Evolutionary conservation across 768 basidiomycete genomes (phyloP).

Genomic region (Kwoniella heveanensis): DNA sequence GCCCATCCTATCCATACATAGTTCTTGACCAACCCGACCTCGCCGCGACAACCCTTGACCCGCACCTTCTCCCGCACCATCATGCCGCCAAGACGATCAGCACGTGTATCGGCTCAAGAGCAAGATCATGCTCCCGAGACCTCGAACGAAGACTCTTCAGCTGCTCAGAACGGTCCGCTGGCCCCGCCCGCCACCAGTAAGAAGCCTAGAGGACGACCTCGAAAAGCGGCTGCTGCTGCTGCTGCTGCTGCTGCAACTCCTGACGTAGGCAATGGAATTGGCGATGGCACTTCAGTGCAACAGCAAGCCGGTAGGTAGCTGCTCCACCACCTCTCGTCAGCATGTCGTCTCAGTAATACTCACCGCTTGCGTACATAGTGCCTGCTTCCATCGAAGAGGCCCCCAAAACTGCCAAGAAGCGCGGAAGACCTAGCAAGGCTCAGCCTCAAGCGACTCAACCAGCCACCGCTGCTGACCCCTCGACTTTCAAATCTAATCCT

Average conservation of each 20-base stretch:
- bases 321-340: no score
- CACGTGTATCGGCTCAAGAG: constrained; percentile 9
- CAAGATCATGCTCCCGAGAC: background rate
- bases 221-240: constrained; percentile 6
- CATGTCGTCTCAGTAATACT: no score
- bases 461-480: no score
- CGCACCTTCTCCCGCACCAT: no score
- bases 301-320: no score
- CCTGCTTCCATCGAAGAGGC: no score
- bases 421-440: background rate
- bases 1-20: no score
- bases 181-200: constrained; percentile 4
- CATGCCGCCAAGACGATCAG: constrained; percentile 15
- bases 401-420: background rate
- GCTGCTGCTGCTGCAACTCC: no score
- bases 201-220: constrained; percentile 9
- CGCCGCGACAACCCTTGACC: no score
- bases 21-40: no score
- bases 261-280: background rate
- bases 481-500: no score
- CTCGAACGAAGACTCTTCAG: background rate
- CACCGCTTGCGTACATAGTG: no score
- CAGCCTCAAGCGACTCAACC: background rate
- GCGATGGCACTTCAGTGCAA: background rate
- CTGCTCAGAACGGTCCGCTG: background rate